Conservation (phyloP, 2,329 filamentous ascomycete species). For the Hypoxylon sp. region DNA sequence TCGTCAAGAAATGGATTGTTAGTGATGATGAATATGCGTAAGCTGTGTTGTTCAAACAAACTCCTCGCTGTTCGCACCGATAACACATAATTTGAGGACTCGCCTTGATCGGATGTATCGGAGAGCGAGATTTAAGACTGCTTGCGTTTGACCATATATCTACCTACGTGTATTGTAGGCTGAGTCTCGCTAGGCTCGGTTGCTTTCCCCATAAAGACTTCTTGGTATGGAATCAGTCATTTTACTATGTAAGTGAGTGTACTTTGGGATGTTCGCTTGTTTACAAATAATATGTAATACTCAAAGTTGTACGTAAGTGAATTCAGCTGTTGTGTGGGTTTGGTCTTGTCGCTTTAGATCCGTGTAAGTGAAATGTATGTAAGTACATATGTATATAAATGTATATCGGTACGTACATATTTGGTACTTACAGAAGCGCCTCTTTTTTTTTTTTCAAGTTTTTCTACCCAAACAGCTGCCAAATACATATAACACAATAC, state of each 20-base stretch:
- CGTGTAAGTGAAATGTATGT: constrained; percentile 13
- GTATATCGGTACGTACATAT: constrained; percentile 1
- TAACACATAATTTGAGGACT: neutral
- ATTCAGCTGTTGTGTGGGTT: constrained; percentile 7
- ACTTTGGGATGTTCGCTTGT: too few species aligned
- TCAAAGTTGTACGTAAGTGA: constrained; percentile 18
- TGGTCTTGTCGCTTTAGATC: too few species aligned
- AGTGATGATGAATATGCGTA: neutral
- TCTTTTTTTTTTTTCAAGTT: too few species aligned
- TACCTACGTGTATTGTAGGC: neutral
- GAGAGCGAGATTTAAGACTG: constrained; percentile 7
- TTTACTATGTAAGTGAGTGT: neutral
- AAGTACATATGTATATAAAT: constrained; percentile 6
- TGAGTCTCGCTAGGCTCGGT: constrained; percentile 13
- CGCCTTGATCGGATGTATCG: neutral
- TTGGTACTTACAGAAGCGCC: too few species aligned
- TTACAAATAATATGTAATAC: constrained; percentile 4
- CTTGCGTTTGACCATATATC: too few species aligned
- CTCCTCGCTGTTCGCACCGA: constrained; percentile 1
- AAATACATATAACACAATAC: too few species aligned
- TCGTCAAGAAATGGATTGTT: neutral
- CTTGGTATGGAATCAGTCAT: neutral
- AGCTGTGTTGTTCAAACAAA: neutral
- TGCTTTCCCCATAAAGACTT: too few species aligned
- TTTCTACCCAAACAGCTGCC: too few species aligned